These are phyloP conservation scores for Amanita pallidorosea DNA, from an alignment of 768 basidiomycete genomes.

Conservation along the genomic window DNA sequence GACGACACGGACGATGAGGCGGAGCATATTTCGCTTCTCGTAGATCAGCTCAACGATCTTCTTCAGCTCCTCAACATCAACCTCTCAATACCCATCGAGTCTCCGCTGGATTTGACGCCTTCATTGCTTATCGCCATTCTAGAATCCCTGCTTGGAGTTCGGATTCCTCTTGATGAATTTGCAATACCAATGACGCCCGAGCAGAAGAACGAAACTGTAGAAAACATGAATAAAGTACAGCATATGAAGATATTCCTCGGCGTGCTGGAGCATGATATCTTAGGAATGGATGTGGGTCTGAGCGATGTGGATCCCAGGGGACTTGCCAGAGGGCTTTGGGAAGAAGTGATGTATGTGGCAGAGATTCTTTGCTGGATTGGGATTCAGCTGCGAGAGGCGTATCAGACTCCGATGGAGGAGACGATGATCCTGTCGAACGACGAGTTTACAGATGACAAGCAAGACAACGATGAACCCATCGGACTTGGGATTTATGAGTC, in stretches of 20 bases:
- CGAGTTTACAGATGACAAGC: background rate
- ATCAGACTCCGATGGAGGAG: background rate
- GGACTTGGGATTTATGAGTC: conserved; percentile 3
- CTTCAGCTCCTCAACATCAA: conserved; percentile 24
- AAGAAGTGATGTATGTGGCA: conserved; percentile 57
- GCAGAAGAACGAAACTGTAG: conserved; percentile 5
- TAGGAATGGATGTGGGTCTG: conserved; percentile 52
- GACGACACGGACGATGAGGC: conserved; percentile 1
- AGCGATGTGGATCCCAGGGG: conserved; percentile 53
- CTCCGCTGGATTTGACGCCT: conserved; percentile 58
- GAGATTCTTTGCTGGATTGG: conserved; percentile 66
- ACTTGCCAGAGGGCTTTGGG: conserved; percentile 54
- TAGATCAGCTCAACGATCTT: conserved; percentile 34
- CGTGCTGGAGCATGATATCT: conserved; percentile 55
- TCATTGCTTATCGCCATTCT: conserved; percentile 61
- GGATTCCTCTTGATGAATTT: conserved; percentile 33
- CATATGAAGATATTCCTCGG: conserved; percentile 71
- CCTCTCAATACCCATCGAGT: conserved; percentile 35
- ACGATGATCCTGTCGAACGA: background rate
- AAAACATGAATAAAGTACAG: conserved; percentile 34
- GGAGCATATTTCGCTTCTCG: conserved; percentile 10
- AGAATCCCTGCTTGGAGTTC: conserved; percentile 44
- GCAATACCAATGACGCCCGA: conserved; percentile 9
- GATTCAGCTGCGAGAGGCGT: conserved; percentile 24
- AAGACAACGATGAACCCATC: background rate